Evolutionary conservation across 768 basidiomycete species (phyloP), one percentile per base, ranked within the genome.

Genomic region (Lepiota brunneoincarnata): DNA sequence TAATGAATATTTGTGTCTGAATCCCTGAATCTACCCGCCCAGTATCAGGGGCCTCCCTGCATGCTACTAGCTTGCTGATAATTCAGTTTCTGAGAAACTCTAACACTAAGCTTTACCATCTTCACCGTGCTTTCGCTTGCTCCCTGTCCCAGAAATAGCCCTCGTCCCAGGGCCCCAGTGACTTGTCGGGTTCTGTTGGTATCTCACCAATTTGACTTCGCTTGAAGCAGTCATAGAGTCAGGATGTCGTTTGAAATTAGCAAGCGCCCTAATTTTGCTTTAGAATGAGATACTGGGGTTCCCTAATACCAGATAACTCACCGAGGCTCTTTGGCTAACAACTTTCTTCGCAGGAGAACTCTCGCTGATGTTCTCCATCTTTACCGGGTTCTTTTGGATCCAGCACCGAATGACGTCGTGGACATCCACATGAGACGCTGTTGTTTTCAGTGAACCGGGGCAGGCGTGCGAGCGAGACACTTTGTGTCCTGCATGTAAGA

Each of bases 401-500:
- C 87, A 96, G n/a, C 82, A 84, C 4, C 95, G 82, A 65, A 86
- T 87, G 45, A 97, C 73, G 62, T 96, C 94, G 64, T 90, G 83
- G 6, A 98, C 68, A 56, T 86, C 84, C 23, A 71, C 63, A 31
- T 83, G 76, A 2, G 86, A 75, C 2, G 93, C 96, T 17, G 84
- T 79, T 15, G 97, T 97, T 75, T 98, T 98, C 53, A 99, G 68
- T 6, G 93, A 95, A 0, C 97, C 97, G 4, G 92, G 69, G 17
- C 77, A 78, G 0, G 95, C 93, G 69, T 98, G 97, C 0, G 96
- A 96, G 11, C 96, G 86, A 7, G 96, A 96, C 36, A 97, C 78
- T 46, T 78, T 70, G 71, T 93, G 82, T 7, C 92, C 91, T 7
- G 82, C 91, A 63, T 98, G 84, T 14, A 98, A 79, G 26, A 98